These are phyloP conservation scores for Chenopodium formosanum DNA, from an alignment of 148 eudicot genomes.

Conservation along the genomic window DNA sequence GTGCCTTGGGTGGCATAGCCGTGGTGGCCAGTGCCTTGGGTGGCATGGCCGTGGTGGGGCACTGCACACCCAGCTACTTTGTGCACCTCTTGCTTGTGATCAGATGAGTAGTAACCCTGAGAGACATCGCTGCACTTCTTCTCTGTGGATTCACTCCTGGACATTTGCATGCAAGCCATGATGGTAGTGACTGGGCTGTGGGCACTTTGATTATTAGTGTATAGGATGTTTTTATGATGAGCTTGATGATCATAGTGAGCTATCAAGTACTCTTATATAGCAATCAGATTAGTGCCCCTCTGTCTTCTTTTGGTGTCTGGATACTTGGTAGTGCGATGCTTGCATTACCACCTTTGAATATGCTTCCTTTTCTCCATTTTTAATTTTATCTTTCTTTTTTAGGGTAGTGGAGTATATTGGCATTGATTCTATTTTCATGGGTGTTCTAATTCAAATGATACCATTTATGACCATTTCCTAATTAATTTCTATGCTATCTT, in stretches of 20 bases:
- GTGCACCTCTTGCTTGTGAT: slow-evolving; percentile 9
- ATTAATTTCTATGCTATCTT: neutral
- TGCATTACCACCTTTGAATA: slow-evolving; percentile 15
- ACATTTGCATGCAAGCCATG: slow-evolving; percentile 32
- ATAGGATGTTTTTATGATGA: neutral
- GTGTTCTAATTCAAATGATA: neutral
- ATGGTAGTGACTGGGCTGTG: neutral
- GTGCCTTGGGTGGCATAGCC: neutral
- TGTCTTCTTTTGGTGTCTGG: neutral
- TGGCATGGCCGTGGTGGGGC: neutral
- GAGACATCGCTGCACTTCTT: neutral
- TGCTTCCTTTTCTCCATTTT: slow-evolving; percentile 2
- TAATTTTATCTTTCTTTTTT: neutral
- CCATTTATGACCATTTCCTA: neutral
- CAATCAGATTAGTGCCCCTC: neutral
- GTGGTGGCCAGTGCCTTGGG: neutral
- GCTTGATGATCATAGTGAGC: slow-evolving; percentile 15
- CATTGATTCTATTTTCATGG: slow-evolving; percentile 14
- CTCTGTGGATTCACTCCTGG: slow-evolving; percentile 25
- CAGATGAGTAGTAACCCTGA: slow-evolving; percentile 17
- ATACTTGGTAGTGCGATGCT: neutral
- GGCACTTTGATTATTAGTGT: neutral
- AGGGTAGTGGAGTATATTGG: neutral
- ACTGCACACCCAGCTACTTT: neutral
- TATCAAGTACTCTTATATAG: slow-evolving; percentile 16